Percentiles rank a stretch among this genome's conserved stretches.
Evolutionary conservation across 2,329 filamentous ascomycete species (phyloP).

Genomic region (Alternaria novae-zelandiae): DNA sequence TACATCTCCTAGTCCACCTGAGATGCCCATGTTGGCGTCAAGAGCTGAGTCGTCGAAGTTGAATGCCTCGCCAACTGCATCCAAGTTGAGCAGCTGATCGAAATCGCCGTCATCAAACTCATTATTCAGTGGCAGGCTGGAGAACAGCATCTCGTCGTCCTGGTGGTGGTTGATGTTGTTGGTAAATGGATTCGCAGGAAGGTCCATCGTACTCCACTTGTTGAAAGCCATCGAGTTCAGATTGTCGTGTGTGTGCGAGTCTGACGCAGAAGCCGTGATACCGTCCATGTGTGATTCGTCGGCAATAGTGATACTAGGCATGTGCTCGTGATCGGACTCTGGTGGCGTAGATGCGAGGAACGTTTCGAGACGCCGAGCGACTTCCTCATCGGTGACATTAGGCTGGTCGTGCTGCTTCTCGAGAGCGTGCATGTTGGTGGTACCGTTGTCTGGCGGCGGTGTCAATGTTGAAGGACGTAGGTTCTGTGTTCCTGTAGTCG

Average conservation of each 20-base stretch:
- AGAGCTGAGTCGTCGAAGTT: conserved; percentile 39
- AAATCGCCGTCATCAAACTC: conserved; percentile 51
- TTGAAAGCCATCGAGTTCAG: conserved; percentile 13
- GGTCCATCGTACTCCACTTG: conserved; percentile 29
- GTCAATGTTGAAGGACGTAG: conserved; percentile 45
- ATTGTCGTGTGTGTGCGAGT: neutral
- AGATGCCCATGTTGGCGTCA: conserved; percentile 16
- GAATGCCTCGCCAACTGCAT: conserved; percentile 48
- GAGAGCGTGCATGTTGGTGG: conserved; percentile 41
- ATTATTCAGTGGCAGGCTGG: conserved; percentile 43
- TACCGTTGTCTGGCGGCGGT: conserved; percentile 49
- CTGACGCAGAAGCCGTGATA: conserved; percentile 9
- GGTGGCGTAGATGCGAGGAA: conserved; percentile 60
- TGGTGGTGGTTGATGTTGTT: conserved; percentile 42
- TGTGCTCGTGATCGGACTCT: conserved; percentile 49
- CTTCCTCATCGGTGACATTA: conserved; percentile 54
- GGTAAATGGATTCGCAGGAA: conserved; percentile 24
- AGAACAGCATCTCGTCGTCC: conserved; percentile 44
- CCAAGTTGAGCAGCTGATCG: conserved; percentile 48
- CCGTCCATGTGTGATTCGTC: conserved; percentile 23
- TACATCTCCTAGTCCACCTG: conserved; percentile 20
- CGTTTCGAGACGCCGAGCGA: conserved; percentile 55
- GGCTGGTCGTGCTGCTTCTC: conserved; percentile 37
- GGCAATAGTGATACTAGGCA: conserved; percentile 38
- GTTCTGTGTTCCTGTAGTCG: conserved; percentile 17